Evolutionary conservation across 768 basidiomycete genomes (phyloP), one percentile per base, ranked within the genome.

Genomic region (Trametes cinnabarina): DNA sequence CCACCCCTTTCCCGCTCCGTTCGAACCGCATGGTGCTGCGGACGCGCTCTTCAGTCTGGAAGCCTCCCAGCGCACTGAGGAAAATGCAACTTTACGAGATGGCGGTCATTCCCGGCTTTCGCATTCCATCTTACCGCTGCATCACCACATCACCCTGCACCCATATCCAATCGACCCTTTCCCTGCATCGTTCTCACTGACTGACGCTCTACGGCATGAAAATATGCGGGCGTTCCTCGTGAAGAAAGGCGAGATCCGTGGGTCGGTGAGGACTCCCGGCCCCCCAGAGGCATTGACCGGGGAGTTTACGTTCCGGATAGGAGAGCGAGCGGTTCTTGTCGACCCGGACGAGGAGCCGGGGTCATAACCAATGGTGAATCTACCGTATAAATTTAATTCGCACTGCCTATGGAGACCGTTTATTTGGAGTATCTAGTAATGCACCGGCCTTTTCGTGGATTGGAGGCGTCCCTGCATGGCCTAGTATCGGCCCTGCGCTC

Each of bases 71-170:
- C 34, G 42, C 2, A 23, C 17, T 23, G 48, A n/a, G 8, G 47
- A 46, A 11, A 28, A 30, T 39, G 43, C 55, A 4, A n/a, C 40
- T 5, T 47, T 32, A 6, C 25, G 26, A n/a, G 55, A 26, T n/a
- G 25, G 9, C 11, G 23, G 25, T 30, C 25, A 57, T 8, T 55
- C 55, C 35, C 65, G 60, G 47, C 58, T 42, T 50, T 3, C 35
- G 2, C 25, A 32, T 14, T 57, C 40, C 12, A 53, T 64, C 46
- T 69, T 73, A 28, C 69, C 66, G 40, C 69, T 79, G 7, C 66
- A 74, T 17, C 71, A 74, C 58, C 77, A 77, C 56, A 76, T 79
- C 61, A 68, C 78, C 41, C 63, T 79, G 30, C 68, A 66, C 51
- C 68, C 63, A 50, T 59, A 64, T 30, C 53, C 64, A 4, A 54